Evolutionary conservation across 495 filamentous ascomycete species (phyloP).

Genomic region (Viridothelium virens): DNA sequence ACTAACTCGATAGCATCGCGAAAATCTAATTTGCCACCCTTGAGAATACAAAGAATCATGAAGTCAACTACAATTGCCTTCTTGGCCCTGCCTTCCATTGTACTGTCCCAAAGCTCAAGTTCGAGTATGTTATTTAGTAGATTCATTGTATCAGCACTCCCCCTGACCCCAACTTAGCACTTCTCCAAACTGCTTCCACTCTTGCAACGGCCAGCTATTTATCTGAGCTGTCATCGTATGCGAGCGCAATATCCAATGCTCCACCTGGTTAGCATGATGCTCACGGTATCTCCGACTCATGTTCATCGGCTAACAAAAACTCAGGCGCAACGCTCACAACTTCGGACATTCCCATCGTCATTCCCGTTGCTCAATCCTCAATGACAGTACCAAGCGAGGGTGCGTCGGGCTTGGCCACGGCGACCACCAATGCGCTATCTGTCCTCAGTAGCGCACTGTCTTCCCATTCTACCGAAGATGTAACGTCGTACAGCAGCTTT

Average conservation of each 20-base stretch:
- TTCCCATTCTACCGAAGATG: not conserved
- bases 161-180: slow-evolving; percentile 4
- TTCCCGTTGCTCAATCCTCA: not conserved
- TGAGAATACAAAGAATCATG: not conserved
- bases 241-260: not conserved
- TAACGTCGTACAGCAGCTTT: not conserved
- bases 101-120: not conserved
- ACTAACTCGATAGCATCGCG: not conserved
- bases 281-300: too few relatives aligned
- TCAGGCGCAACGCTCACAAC: slow-evolving; percentile 6
- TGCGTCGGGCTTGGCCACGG: not conserved
- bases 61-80: not conserved
- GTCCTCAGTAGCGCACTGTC: slow-evolving; percentile 2
- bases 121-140: not conserved
- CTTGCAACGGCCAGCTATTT: not conserved
- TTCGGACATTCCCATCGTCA: not conserved
- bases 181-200: not conserved
- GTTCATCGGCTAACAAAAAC: not conserved
- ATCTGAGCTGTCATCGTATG: slow-evolving; percentile 2
- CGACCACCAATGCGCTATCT: not conserved
- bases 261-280: not conserved
- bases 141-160: not conserved
- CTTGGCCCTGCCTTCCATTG: not conserved
- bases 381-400: not conserved
- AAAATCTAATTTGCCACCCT: not conserved